Base-by-base conservation (phyloP, 148 eudicot species). In the Nepenthes mirabilis region DNA sequence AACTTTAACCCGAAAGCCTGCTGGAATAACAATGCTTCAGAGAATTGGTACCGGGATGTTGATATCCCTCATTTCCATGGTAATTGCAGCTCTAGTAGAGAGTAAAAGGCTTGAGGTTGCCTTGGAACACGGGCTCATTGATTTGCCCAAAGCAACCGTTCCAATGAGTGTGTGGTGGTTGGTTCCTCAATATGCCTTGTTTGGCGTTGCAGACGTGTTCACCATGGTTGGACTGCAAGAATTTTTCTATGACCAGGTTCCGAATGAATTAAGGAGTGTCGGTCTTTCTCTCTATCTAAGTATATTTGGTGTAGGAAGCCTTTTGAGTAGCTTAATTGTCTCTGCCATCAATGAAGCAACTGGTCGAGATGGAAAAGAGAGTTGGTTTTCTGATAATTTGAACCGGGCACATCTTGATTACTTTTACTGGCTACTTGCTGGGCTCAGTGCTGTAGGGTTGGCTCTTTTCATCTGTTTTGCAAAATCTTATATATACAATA, bases 161-260 rank as follows among this genome's bases (percentile, higher is more conserved):
- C 95, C 90, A 1, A 81, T 87, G 86, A 73, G 79, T 13, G 70
- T 87, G 6, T 82, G 82, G 80, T 84, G 95, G 91, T 50, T 87
- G 60, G 61, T 80, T 56, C 95, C 95, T 33, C 90, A 83, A 66
- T 81, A 81, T 50, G 65, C 72, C 4, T 13, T 87, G 53, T 66
- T 71, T 55, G 95, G 95, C 34, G 40, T 80, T 34, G 71, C 82
- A 1, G 80, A 80, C 34, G 88, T 78, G 1, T 82, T 84, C 73
- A 64, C 84, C 11, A 70, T 78, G 76, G 76, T 87, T 34, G 95
- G 95, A 10, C 40, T 84, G 75, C 95, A 87, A 61, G 90, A 87
- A 34, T 72, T 79, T 34, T 83, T 87, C 78, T 87, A 87, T 35
- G 87, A 82, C 60, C 83, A 82, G 66, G 79, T 84, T 55, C 90